phyloP scores from a whole-genome alignment of 805 yeast species.

The Candida ficus region DNA sequence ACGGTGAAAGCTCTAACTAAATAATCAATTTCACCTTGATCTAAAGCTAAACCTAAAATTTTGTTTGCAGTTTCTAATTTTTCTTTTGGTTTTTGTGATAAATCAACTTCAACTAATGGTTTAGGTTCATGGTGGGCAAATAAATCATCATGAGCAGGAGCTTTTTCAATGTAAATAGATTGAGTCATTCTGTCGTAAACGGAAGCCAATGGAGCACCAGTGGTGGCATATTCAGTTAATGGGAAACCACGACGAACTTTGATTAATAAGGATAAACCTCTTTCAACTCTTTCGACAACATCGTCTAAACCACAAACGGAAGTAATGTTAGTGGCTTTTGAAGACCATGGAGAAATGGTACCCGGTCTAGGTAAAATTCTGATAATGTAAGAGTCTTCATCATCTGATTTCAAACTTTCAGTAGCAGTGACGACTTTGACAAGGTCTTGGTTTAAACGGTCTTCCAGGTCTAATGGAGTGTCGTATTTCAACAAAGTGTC shows the following conservation, averaged over 20 bases:
- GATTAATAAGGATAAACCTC: conserved; percentile 77
- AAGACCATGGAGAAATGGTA: conserved; percentile 98
- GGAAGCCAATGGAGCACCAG: conserved; percentile 57
- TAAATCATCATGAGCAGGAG: conserved; percentile 65
- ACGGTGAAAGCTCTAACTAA: conserved; percentile 76
- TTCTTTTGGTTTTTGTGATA: conserved; percentile 44
- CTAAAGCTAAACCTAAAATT: conserved; percentile 88
- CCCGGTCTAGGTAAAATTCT: conserved; percentile 90
- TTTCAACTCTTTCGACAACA: conserved; percentile 77
- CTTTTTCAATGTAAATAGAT: conserved; percentile 47
- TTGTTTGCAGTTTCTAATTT: conserved; percentile 73
- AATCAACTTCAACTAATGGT: conserved; percentile 73
- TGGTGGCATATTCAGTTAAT: conserved; percentile 46
- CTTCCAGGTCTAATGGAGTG: conserved; percentile 50
- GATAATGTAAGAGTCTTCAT: conserved; percentile 49
- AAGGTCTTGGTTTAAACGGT: conserved; percentile 38
- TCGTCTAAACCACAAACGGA: conserved; percentile 78
- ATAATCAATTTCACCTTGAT: conserved; percentile 88
- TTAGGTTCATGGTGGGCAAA: conserved; percentile 78
- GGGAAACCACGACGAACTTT: conserved; percentile 70
- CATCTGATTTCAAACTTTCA: conserved; percentile 28
- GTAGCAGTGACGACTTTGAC: conserved; percentile 31
- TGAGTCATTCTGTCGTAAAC: conserved; percentile 96
- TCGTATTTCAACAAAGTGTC: conserved; percentile 71
- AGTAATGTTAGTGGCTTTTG: conserved; percentile 94